Conservation (phyloP, 108 stramenopile genomes). For the Fragilaria radians region DNA sequence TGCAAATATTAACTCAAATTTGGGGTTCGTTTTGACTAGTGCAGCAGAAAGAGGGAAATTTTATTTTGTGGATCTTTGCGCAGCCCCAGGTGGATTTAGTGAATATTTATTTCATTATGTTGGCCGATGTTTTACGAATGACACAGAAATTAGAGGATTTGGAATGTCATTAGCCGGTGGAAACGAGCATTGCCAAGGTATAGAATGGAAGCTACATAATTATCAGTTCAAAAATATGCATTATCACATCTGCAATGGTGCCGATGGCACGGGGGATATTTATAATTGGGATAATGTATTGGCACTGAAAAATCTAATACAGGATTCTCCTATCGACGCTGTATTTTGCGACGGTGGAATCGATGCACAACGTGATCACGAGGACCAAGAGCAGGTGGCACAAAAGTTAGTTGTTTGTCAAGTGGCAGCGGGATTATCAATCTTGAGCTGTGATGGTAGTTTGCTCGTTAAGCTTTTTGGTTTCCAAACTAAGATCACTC, state of each 20-base stretch:
- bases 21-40: constrained; percentile 43
- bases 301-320: constrained; percentile 28
- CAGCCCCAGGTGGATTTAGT: constrained; percentile 85
- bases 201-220: constrained; percentile 53
- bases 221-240: constrained; percentile 1
- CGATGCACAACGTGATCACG: constrained; percentile 81
- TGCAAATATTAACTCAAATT: constrained; percentile 69
- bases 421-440: constrained; percentile 55
- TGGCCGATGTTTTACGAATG: constrained; percentile 1
- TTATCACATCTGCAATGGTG: constrained; percentile 52
- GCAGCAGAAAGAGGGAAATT: constrained; percentile 14
- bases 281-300: constrained; percentile 79
- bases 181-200: constrained; percentile 72
- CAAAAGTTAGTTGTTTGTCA: constrained; percentile 70
- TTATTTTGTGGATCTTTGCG: constrained; percentile 82
- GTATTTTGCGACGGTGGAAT: constrained; percentile 87
- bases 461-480: constrained; percentile 80
- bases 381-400: constrained; percentile 66
- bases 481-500: constrained; percentile 43
- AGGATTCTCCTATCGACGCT: constrained; percentile 31
- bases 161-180: constrained; percentile 73
- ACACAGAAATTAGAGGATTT: constrained; percentile 36
- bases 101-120: constrained; percentile 74
- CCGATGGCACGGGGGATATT: constrained; percentile 76
- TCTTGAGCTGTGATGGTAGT: constrained; percentile 51